Percentiles rank a stretch among this genome's conserved stretches.
Evolutionary conservation across 2,329 filamentous ascomycete genomes (phyloP).

Genomic region (Neurospora sp.): DNA sequence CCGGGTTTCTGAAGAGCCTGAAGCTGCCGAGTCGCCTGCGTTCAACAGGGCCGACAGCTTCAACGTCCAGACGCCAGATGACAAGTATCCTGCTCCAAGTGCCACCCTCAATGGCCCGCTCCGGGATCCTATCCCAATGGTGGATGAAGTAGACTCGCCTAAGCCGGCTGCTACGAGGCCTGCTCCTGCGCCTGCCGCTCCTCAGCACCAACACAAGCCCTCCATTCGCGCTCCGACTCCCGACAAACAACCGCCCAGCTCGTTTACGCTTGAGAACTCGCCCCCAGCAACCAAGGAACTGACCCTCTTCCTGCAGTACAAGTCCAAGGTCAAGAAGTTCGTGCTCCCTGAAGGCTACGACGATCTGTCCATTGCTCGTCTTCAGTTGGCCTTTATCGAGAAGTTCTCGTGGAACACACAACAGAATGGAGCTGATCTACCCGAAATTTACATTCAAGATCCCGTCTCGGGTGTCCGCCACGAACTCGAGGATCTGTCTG

Average conservation of each 20-base stretch:
- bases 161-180: slow-evolving; percentile 5
- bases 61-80: slow-evolving; percentile 51
- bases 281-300: slow-evolving; percentile 73
- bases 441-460: slow-evolving; percentile 97
- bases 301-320: slow-evolving; percentile 91
- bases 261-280: slow-evolving; percentile 51
- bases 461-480: slow-evolving; percentile 92
- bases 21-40: slow-evolving; percentile 18
- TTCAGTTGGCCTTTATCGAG: slow-evolving; percentile 95
- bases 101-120: slow-evolving; percentile 51
- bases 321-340: slow-evolving; percentile 94
- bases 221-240: slow-evolving; percentile 21
- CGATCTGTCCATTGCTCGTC: slow-evolving; percentile 73
- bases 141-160: slow-evolving; percentile 19
- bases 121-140: slow-evolving; percentile 34
- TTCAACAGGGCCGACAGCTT: slow-evolving; percentile 30
- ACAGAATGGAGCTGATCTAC: slow-evolving; percentile 81
- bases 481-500: slow-evolving; percentile 83
- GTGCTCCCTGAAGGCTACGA: slow-evolving; percentile 74
- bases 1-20: slow-evolving; percentile 54
- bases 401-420: slow-evolving; percentile 99
- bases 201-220: background rate
- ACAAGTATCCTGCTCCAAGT: slow-evolving; percentile 46
- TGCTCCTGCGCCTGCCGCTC: background rate
- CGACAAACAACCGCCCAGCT: slow-evolving; percentile 37